phyloP scores from a whole-genome alignment of 371 early-diverging fungal species.

The Umbelopsis sp. region DNA sequence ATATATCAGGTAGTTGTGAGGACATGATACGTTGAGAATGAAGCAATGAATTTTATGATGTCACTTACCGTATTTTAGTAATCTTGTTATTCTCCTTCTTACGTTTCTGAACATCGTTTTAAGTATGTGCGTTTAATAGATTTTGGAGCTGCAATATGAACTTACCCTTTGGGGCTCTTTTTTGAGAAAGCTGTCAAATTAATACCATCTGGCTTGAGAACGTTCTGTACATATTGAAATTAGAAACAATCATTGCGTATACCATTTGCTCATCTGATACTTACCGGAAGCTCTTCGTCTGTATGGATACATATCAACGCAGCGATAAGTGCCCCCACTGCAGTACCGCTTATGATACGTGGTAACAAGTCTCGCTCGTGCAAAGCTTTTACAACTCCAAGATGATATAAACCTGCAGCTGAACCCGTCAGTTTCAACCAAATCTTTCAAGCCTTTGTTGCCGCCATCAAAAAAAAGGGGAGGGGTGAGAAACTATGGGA shows the following conservation, averaged over 20 bases:
- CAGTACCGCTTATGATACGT: conserved; percentile 73
- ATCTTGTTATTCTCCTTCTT: conserved; percentile 61
- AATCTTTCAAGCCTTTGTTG: not conserved
- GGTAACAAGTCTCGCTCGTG: conserved; percentile 69
- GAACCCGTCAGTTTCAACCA: not conserved
- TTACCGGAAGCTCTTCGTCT: conserved; percentile 70
- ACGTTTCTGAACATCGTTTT: conserved; percentile 40
- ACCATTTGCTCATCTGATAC: not conserved
- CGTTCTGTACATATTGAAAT: conserved; percentile 32
- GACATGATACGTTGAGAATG: not conserved
- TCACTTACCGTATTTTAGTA: conserved; percentile 65
- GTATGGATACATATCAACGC: conserved; percentile 73
- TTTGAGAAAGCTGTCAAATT: conserved; percentile 66
- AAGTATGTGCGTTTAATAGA: not conserved
- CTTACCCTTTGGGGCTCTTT: conserved; percentile 50
- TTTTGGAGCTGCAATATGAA: not conserved
- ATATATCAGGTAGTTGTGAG: not conserved
- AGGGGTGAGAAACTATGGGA: no score
- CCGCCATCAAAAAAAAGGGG: no score
- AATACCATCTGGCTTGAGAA: conserved; percentile 66
- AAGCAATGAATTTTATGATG: no score
- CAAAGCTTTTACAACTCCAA: conserved; percentile 77
- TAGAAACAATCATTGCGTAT: not conserved
- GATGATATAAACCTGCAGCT: conserved; percentile 63
- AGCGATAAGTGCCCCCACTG: conserved; percentile 74